These are phyloP conservation scores for Candida gorgasii DNA, from an alignment of 805 yeast genomes.

Conservation along the genomic window DNA sequence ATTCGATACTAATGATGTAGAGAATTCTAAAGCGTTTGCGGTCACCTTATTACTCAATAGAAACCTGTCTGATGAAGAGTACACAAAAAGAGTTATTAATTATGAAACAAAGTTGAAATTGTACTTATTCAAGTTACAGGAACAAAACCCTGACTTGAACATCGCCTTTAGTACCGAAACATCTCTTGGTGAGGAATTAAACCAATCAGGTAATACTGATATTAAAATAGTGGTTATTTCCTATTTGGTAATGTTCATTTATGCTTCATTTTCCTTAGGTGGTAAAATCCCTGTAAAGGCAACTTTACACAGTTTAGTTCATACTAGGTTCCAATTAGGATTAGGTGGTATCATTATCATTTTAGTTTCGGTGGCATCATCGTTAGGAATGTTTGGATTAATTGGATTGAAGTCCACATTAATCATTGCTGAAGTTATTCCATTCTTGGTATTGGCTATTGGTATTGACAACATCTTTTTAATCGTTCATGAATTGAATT, in stretches of 20 bases:
- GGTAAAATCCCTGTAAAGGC: conserved; percentile 49
- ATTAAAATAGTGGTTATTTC: conserved; percentile 67
- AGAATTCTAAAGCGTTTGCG: conserved; percentile 70
- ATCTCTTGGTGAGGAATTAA: conserved; percentile 82
- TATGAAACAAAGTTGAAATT: conserved; percentile 77
- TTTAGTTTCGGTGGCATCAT: conserved; percentile 71
- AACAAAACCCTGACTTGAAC: conserved; percentile 47
- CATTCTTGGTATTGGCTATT: conserved; percentile 86
- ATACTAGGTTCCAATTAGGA: conserved; percentile 75
- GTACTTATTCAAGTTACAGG: conserved; percentile 45
- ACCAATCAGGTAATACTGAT: conserved; percentile 80
- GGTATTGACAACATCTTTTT: conserved; percentile 96
- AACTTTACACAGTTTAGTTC: conserved; percentile 31
- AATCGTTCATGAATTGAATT: conserved; percentile 74
- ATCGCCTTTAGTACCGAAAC: conserved; percentile 79
- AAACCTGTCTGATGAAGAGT: conserved; percentile 39
- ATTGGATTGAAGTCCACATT: conserved; percentile 84
- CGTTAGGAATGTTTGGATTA: conserved; percentile 78
- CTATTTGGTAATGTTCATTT: conserved; percentile 81
- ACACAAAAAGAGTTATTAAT: conserved; percentile 38
- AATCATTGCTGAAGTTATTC: conserved; percentile 95
- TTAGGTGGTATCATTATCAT: conserved; percentile 83
- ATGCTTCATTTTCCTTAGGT: conserved; percentile 81
- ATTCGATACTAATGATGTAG: conserved; percentile 52
- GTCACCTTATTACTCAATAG: conserved; percentile 72